Evolutionary conservation across 2,329 filamentous ascomycete species (phyloP).

Genomic region (Fusarium concolor): DNA sequence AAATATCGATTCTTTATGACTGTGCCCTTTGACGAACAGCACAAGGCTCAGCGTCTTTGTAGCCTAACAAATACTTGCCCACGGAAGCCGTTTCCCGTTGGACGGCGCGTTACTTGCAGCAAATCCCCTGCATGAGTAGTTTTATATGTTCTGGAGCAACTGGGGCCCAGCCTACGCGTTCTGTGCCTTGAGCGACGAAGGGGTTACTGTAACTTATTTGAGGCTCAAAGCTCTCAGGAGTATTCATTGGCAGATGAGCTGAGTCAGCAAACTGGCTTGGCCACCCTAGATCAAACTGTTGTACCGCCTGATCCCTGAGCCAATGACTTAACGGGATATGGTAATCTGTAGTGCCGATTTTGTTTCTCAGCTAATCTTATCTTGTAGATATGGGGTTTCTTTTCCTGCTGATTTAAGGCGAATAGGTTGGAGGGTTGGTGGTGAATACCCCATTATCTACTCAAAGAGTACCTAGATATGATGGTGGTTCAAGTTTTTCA

Average conservation of each 20-base stretch:
- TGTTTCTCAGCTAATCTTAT: neutral
- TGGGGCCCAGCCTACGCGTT: conserved; percentile 20
- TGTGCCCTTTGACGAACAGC: conserved; percentile 9
- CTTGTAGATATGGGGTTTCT: neutral
- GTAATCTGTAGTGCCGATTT: neutral
- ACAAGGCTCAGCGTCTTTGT: conserved; percentile 3
- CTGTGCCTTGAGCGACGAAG: conserved; percentile 23
- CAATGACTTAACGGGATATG: neutral
- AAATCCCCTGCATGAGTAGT: neutral
- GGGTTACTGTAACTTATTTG: conserved; percentile 19
- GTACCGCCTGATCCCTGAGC: neutral
- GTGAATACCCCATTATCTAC: too few relatives aligned
- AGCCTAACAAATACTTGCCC: neutral
- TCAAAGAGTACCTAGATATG: too few relatives aligned
- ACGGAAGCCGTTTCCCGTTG: neutral
- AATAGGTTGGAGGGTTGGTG: too few relatives aligned
- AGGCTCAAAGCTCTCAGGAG: conserved; percentile 32
- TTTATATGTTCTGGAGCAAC: neutral
- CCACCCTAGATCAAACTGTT: conserved; percentile 16
- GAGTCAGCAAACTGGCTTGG: conserved; percentile 21
- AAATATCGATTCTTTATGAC: neutral
- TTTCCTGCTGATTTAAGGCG: neutral
- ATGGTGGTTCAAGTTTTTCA: too few relatives aligned
- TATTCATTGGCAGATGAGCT: conserved; percentile 27
- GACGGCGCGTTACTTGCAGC: neutral